Evolutionary conservation across 495 filamentous ascomycete genomes (phyloP).

Genomic region (Friedmanniomyces endolithicus): DNA sequence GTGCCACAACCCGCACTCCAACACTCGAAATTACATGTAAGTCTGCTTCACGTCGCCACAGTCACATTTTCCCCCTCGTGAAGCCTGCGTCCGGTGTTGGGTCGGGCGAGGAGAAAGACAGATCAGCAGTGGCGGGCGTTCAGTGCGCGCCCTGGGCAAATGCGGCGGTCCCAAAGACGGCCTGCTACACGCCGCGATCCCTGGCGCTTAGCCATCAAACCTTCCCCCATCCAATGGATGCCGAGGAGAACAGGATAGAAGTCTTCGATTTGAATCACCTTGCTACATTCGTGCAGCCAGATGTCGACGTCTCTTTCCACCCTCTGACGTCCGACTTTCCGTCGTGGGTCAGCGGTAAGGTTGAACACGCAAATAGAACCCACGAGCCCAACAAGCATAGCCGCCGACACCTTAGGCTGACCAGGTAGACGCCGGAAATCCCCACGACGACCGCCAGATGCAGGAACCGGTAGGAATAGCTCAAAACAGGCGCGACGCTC

Average conservation of each 20-base stretch:
- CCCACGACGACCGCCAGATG: background rate
- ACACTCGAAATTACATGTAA: background rate
- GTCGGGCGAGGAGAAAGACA: too few relatives aligned
- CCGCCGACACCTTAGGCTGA: background rate
- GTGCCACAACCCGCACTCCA: background rate
- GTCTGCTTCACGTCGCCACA: background rate
- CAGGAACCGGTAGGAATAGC: background rate
- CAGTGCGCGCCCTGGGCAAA: background rate
- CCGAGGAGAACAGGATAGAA: background rate
- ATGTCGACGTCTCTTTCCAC: background rate
- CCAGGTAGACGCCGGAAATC: conserved; percentile 1
- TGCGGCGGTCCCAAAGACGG: background rate
- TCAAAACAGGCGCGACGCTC: conserved; percentile 14
- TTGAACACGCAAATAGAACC: conserved; percentile 1
- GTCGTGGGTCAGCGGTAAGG: background rate
- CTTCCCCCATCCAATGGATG: background rate
- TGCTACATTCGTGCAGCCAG: background rate
- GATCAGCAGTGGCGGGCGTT: too few relatives aligned
- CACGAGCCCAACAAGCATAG: conserved; percentile 3
- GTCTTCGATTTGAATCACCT: background rate
- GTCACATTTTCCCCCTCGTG: background rate
- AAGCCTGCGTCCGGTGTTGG: background rate
- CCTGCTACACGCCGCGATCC: background rate
- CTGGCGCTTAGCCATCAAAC: background rate
- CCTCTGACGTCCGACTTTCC: background rate